phyloP scores from a whole-genome alignment of 163 green algal genomes.

The Scenedesmus sp. region DNA sequence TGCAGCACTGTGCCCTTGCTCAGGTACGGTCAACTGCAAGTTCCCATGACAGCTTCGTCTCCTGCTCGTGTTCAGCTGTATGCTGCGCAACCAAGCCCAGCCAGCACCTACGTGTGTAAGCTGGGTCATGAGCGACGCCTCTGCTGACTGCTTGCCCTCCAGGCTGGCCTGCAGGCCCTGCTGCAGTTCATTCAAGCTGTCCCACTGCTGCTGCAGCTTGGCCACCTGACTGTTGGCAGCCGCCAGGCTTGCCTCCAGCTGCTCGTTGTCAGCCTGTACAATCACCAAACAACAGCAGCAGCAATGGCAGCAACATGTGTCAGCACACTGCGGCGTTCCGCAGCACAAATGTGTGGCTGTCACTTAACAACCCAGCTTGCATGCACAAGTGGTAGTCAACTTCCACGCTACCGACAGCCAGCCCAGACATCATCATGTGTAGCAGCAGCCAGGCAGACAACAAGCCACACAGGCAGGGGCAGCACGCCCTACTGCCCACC shows the following conservation, averaged over 20 bases:
- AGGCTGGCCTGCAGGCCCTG: constrained; percentile 51
- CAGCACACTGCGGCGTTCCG: background rate
- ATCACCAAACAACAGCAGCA: constrained; percentile 35
- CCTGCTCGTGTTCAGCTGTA: no score
- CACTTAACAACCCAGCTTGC: no score
- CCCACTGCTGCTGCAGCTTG: constrained; percentile 40
- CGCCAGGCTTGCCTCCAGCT: constrained; percentile 56
- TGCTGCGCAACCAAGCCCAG: background rate
- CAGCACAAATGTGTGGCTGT: no score
- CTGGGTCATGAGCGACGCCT: constrained; percentile 32
- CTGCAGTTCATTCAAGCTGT: constrained; percentile 32
- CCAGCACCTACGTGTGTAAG: constrained; percentile 8
- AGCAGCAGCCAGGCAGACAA: constrained; percentile 9
- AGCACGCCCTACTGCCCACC: constrained; percentile 12
- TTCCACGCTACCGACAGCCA: no score
- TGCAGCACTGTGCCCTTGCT: background rate
- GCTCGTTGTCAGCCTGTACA: constrained; percentile 50
- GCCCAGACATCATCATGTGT: background rate
- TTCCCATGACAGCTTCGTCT: background rate
- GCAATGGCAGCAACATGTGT: background rate
- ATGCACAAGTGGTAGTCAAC: no score
- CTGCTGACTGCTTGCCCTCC: constrained; percentile 56
- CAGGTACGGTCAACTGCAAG: background rate
- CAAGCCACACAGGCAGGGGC: background rate
- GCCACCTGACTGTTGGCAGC: constrained; percentile 41